A percentile compares a stretch with the other conserved stretches of the same genome.
Evolutionary conservation across 257 asterid genomes (phyloP).

Genomic region (Solanum appendiculatum): DNA sequence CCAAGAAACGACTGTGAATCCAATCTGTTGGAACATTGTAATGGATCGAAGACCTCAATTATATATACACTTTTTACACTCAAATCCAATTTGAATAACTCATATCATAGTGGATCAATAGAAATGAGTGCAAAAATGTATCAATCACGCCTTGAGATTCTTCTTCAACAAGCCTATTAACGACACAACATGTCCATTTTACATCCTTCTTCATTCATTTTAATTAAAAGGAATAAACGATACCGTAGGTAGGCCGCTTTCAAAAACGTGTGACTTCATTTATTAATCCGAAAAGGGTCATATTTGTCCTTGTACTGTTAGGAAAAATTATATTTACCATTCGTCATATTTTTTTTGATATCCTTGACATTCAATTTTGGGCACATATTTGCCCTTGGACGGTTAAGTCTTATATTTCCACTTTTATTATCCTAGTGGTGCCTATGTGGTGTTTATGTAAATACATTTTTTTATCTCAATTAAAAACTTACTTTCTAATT

Average conservation of each 20-base stretch:
- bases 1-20: slow-evolving; percentile 48
- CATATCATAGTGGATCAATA: background rate
- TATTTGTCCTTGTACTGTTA: no score
- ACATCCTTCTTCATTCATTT: background rate
- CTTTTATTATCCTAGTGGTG: no score
- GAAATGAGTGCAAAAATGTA: background rate
- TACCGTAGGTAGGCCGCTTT: background rate
- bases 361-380: no score
- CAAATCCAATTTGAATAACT: background rate
- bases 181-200: background rate
- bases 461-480: no score
- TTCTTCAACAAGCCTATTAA: background rate
- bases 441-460: no score
- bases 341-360: no score
- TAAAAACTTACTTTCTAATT: no score
- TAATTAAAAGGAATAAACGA: background rate
- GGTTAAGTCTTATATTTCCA: no score
- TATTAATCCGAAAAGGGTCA: no score
- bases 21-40: slow-evolving; percentile 21
- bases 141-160: background rate
- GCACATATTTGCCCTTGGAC: no score
- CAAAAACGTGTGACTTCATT: no score
- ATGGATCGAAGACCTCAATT: background rate
- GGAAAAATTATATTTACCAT: no score
- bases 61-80: background rate